A percentile compares a stretch with the other conserved stretches of the same genome.
Evolutionary conservation across 768 basidiomycete species (phyloP).

Genomic region (Calvatia gigantea): DNA sequence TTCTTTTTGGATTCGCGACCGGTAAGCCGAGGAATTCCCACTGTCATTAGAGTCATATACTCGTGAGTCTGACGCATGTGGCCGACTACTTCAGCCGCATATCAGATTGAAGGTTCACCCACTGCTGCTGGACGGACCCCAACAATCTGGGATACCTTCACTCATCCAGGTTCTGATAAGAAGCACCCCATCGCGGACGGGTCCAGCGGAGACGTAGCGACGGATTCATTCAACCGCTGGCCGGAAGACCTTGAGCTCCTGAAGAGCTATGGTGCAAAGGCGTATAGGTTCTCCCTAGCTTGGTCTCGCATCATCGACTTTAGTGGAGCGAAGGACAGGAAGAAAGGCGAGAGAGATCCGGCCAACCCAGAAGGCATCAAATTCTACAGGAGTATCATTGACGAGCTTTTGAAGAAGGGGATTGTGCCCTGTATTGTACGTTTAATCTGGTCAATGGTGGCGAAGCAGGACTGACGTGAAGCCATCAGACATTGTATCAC

Average conservation of each 20-base stretch:
- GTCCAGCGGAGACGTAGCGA: conserved; percentile 60
- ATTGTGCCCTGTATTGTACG: conserved; percentile 64
- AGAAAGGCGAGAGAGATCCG: conserved; percentile 47
- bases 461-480: background rate
- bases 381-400: conserved; percentile 65
- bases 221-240: conserved; percentile 66
- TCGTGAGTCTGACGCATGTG: background rate
- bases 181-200: conserved; percentile 54
- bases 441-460: background rate
- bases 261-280: conserved; percentile 58
- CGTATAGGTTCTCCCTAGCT: conserved; percentile 72
- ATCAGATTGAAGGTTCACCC: conserved; percentile 73
- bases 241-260: conserved; percentile 63
- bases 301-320: conserved; percentile 72
- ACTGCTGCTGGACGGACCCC: conserved; percentile 52
- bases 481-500: conserved; percentile 59
- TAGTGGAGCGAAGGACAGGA: conserved; percentile 4
- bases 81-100: conserved; percentile 43
- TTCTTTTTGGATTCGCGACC: conserved; percentile 33
- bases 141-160: conserved; percentile 75
- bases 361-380: conserved; percentile 62
- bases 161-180: conserved; percentile 37
- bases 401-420: conserved; percentile 53
- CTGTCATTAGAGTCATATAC: background rate
- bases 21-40: conserved; percentile 17